Conservation (phyloP, 1,284 basidiomycete genomes). For the Cutaneotrichosporon cyanovorans region DNA sequence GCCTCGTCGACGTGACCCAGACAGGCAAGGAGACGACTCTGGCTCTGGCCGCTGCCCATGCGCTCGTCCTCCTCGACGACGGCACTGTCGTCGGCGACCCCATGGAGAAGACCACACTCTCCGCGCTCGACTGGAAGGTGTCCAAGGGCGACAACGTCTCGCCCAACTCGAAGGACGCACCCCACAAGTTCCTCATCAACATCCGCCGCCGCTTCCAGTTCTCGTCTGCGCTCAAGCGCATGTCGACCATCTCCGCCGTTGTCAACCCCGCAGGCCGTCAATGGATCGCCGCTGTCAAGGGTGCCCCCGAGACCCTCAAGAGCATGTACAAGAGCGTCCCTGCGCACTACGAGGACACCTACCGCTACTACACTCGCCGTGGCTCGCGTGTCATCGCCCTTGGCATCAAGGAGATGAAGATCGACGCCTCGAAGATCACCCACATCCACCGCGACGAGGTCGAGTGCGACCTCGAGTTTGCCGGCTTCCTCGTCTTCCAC, state of each 20-base stretch:
- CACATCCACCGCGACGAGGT: conserved; percentile 69
- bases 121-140: conserved; percentile 84
- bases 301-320: conserved; percentile 90
- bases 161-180: conserved; percentile 53
- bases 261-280: conserved; percentile 37
- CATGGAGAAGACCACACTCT: conserved; percentile 96
- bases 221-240: conserved; percentile 87
- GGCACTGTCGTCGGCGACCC: conserved; percentile 93
- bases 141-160: conserved; percentile 65
- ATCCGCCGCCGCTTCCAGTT: conserved; percentile 91
- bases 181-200: conserved; percentile 57
- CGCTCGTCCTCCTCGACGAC: conserved; percentile 80
- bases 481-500: conserved; percentile 91
- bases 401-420: conserved; percentile 71
- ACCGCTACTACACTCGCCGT: conserved; percentile 82
- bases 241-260: conserved; percentile 81
- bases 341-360: conserved; percentile 77
- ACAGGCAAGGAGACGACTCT: conserved; percentile 70
- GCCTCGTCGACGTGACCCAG: conserved; percentile 70
- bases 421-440: conserved; percentile 69
- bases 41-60: conserved; percentile 89
- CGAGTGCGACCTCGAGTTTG: conserved; percentile 69
- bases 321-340: conserved; percentile 70
- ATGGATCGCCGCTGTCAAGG: conserved; percentile 66
- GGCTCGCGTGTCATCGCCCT: conserved; percentile 87